Evolutionary conservation across 345 rosid genomes (phyloP).

Genomic region (Sonneratia caseolaris): DNA sequence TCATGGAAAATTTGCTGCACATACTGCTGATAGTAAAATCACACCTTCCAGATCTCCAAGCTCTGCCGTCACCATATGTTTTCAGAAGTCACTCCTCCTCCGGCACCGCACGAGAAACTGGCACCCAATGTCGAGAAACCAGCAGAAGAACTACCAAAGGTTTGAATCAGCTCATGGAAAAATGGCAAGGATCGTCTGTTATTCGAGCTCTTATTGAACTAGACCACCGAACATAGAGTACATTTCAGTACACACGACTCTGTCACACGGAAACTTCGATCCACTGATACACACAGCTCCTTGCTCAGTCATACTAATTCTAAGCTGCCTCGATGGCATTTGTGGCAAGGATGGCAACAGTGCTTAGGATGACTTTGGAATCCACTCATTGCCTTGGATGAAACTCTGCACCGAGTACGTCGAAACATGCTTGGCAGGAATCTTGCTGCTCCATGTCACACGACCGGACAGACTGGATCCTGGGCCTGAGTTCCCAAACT

Average conservation of each 20-base stretch:
- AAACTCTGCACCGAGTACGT: slow-evolving; percentile 49
- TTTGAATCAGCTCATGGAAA: neutral
- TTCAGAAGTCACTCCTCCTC: no score
- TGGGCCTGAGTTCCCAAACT: slow-evolving; percentile 54
- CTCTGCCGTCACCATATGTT: no score
- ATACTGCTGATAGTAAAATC: no score
- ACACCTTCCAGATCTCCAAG: no score
- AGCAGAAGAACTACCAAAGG: neutral
- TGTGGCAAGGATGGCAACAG: neutral
- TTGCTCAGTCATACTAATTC: neutral
- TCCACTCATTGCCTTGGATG: slow-evolving; percentile 81
- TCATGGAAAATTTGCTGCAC: no score
- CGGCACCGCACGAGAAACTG: no score
- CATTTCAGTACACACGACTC: neutral
- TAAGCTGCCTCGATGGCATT: neutral
- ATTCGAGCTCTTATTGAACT: neutral
- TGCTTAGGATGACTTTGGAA: slow-evolving; percentile 13
- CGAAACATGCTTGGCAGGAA: slow-evolving; percentile 42
- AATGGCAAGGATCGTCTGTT: neutral
- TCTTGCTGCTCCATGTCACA: slow-evolving; percentile 63
- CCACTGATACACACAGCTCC: no score
- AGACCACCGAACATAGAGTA: neutral
- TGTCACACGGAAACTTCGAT: neutral
- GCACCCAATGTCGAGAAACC: neutral
- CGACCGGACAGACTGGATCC: slow-evolving; percentile 44